Base-by-base conservation (phyloP, 2,329 filamentous ascomycete species). In the Hypoxylon sp. region DNA sequence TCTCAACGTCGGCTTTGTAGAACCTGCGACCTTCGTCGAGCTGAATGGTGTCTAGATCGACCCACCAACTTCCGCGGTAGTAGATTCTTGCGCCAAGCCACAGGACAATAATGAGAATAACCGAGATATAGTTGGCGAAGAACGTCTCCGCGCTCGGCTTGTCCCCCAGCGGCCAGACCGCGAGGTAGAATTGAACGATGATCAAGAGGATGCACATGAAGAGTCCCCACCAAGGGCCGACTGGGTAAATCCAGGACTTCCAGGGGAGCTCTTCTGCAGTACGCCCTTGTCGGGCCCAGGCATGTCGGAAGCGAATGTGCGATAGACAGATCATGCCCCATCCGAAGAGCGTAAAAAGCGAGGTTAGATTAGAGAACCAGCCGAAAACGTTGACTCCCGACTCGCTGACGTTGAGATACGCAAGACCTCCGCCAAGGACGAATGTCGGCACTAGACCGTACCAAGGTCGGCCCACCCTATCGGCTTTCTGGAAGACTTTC, bases 371-470 rank as follows among this genome's bases (percentile, higher is more conserved):
- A 2, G 74, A 76, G 42, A 79, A 71, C 77, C 76, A 79, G 6
- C 63, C 67, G 59, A 78, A 79, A 26, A 78, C 76, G 2, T 70
- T 65, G 0, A 70, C 62, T 2, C 74, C 72, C 17, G 65, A 71
- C 51, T 75, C 64, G 60, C 47, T 68, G 17, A 75, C 72, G 54
- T 78, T 77, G 13, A 78, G 69, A 51, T 75, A 76, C 23, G 67
- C 63, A 3, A 76, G 69, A 0, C 69, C 74, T 13, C 71, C 69
- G 5, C 72, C 79, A 29, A 82, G 75, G 6, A 78, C 55, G 36
- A 82, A 79, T 0, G 81, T 79, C 37, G 80, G 72, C 2, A 80
- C 60, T 8, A 83, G 63, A 8, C 66, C 70, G 9, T 55, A 65
- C 66, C 65, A 68, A 0, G 73, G 73, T 3, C 71, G 71, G 12